Evolutionary conservation across 2,329 filamentous ascomycete genomes (phyloP), one percentile per base, ranked within the genome.

Genomic region (Pseudodiploospora longispora): DNA sequence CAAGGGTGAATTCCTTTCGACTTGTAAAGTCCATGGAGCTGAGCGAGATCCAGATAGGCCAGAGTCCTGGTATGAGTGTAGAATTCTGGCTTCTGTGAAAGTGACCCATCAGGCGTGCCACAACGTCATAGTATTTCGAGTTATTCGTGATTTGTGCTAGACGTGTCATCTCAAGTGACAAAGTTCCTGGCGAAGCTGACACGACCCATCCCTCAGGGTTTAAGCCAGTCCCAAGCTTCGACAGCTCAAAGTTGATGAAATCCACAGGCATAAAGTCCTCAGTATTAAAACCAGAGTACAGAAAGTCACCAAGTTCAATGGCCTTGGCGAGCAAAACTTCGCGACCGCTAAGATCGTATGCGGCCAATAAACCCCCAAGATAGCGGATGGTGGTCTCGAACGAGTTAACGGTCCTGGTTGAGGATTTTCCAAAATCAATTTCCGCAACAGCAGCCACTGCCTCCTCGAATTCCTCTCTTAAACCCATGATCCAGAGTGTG

Each of bases 331-430:
- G 65, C 42, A 85, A 60, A n/a, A 67, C 65, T 46, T 72, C 65
- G 43, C 70, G 70, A 31, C 67, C 69, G 53, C 79, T 84, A 27
- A 86, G 59, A 55, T 86, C 83, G 56, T 85, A 85, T 1, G 83
- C 82, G n/a, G 78, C 75, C 44, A 87, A 55, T 43, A 86, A 71
- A 1, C 83, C 82, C 10, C 83, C 83, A 0, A 87, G 70, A 55
- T 86, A 86, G 36, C 83, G 75, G 46, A 86, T 86, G 8, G 75
- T 84, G 1, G 81, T 85, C 61, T 87, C 83, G 48, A 87, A 86
- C 0, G 85, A 66, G 49, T 83, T 84, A 50, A 85, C 75, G 30
- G 73, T 51, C 10, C 47, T 39, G 12, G 54, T 52, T 0, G 63
- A 60, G 0, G 77, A 75, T 2, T 63, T 70, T 2, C 75, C 72